Evolutionary conservation across 2,329 filamentous ascomycete species (phyloP).

Genomic region (Botrytis galanthina): DNA sequence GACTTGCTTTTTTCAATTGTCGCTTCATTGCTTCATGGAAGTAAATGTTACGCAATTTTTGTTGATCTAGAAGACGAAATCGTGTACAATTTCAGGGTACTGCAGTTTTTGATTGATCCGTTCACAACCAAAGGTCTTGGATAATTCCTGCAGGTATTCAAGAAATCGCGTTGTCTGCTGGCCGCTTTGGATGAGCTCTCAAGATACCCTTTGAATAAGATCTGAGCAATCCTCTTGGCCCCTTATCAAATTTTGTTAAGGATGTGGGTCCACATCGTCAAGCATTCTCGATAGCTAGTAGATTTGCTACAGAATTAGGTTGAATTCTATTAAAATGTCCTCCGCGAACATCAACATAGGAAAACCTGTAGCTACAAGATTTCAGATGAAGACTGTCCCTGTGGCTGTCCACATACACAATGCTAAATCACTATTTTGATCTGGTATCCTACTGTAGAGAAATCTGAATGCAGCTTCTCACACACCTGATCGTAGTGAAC

Average conservation of each 20-base stretch:
- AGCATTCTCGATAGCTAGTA: no score
- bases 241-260: background rate
- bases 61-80: background rate
- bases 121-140: background rate
- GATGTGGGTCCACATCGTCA: no score
- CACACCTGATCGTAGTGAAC: background rate
- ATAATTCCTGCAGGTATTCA: background rate
- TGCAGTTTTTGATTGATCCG: background rate
- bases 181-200: background rate
- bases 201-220: background rate
- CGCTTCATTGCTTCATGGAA: background rate
- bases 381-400: no score
- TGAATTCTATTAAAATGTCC: no score
- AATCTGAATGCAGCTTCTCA: no score
- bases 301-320: no score
- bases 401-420: no score
- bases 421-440: no score
- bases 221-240: background rate
- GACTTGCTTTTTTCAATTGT: background rate
- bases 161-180: background rate
- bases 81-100: background rate
- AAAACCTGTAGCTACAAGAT: no score
- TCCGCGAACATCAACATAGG: no score
- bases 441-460: no score
- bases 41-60: background rate